phyloP scores from a whole-genome alignment of 1,284 basidiomycete genomes.

The Trichosporon asahii region DNA sequence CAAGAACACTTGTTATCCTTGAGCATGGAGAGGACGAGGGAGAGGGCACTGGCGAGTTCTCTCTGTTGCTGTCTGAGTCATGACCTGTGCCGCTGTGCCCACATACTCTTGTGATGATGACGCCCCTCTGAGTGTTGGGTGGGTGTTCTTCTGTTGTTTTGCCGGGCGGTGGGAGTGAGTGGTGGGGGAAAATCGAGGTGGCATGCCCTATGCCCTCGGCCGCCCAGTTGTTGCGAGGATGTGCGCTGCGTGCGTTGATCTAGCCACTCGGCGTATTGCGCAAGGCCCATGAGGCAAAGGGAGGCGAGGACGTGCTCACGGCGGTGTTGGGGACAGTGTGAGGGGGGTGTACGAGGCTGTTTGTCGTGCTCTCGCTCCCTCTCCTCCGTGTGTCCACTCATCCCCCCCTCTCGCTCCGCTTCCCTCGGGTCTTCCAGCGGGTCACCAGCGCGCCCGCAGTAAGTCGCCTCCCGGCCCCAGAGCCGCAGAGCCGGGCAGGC shows the following conservation, averaged over 20 bases:
- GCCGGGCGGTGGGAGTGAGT: neutral
- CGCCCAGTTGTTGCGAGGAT: neutral
- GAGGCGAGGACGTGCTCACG: neutral
- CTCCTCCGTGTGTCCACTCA: no score
- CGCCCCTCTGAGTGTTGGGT: neutral
- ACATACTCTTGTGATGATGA: constrained; percentile 1
- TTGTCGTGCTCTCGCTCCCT: neutral
- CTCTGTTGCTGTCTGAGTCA: constrained; percentile 2
- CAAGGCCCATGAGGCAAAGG: neutral
- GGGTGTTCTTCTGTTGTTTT: neutral
- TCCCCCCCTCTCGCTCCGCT: no score
- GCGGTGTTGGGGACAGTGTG: no score
- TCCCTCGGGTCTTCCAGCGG: no score
- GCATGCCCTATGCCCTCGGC: neutral
- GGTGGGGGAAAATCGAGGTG: neutral
- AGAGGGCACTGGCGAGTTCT: constrained; percentile 1
- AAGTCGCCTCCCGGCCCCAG: no score
- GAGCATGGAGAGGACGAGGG: neutral
- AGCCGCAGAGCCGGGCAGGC: no score
- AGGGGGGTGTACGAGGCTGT: neutral
- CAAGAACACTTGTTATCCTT: neutral
- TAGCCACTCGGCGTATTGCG: neutral
- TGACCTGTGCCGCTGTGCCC: neutral
- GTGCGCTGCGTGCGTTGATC: neutral
- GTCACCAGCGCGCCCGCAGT: no score